Evolutionary conservation across 129 eudicot species (phyloP), one percentile per base, ranked within the genome.

Genomic region (Ambrosia trifida): DNA sequence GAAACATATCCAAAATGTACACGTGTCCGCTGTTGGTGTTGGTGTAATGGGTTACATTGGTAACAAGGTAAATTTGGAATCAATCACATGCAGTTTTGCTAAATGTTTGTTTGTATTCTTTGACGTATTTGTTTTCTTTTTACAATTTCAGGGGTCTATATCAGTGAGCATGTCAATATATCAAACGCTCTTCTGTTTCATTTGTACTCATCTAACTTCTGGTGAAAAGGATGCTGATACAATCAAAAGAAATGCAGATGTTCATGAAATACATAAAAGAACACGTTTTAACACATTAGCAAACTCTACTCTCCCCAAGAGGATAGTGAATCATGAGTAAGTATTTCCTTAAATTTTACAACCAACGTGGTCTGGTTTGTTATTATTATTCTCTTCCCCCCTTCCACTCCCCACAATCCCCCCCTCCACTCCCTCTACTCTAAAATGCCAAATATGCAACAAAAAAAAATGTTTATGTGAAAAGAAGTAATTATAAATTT

Each of bases 31-130:
- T 36, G 99, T 94, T 82, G 99, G 99, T 76, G 99, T 94, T 73
- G 99, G 99, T 85, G 91, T 77, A n/a, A 83, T 90, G 97, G 99
- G 99, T 66, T 94, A 80, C 80, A 85, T 94, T 3, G 96, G 99
- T 35, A 94, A 93, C 91, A 93, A 93, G 96, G 98, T 93, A 50
- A 19, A 35, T 20, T 74, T 64, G 41, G 17, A 46, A 35, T 53
- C 8, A 19, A 4, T 53, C 8, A 19, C 2, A 14, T 38, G 64
- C 16, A 2, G 7, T 58, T 53, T 30, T 68, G 10, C 32, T 3
- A 49, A 47, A 33, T 12, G 4, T 24, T n/a, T 12, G 4, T 24
- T n/a, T 40, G 18, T 58, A 4, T 72, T 30, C 19, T 46, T 46
- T 16, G 64, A 60, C 9, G 30, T 24, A 31, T 30, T 13, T 4